These are phyloP conservation scores for Leccinum ambiguum DNA, from an alignment of 1,284 basidiomycete genomes.

Conservation along the genomic window DNA sequence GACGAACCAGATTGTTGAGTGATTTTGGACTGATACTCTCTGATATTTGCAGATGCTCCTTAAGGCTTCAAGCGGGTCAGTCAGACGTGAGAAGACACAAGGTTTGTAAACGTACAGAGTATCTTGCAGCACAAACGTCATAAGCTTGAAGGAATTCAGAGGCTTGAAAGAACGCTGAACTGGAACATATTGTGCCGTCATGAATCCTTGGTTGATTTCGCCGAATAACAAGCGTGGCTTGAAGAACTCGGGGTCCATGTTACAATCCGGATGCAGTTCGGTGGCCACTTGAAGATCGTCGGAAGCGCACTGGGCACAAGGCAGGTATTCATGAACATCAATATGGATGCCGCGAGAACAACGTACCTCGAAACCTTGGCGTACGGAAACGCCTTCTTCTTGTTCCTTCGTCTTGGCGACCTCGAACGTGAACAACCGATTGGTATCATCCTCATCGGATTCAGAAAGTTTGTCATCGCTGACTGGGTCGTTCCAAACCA, in stretches of 20 bases:
- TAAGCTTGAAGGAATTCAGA: constrained; percentile 10
- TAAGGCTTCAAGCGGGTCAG: constrained; percentile 25
- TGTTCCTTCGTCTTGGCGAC: constrained; percentile 59
- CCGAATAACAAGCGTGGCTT: constrained; percentile 34
- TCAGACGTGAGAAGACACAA: background rate
- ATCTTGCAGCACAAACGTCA: constrained; percentile 20
- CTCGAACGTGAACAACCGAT: constrained; percentile 54
- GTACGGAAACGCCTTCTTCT: constrained; percentile 46
- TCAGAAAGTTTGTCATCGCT: constrained; percentile 31
- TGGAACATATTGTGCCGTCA: constrained; percentile 31
- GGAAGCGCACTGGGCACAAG: constrained; percentile 17
- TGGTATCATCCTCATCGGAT: constrained; percentile 39
- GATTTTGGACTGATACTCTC: constrained; percentile 29
- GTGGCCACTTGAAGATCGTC: constrained; percentile 14
- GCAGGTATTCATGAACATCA: background rate
- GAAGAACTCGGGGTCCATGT: constrained; percentile 25
- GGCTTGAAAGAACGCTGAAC: constrained; percentile 14
- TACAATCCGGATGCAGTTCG: constrained; percentile 22
- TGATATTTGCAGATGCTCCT: constrained; percentile 30
- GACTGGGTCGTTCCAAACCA: constrained; percentile 41
- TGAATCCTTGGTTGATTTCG: constrained; percentile 36
- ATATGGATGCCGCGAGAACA: background rate
- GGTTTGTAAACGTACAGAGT: constrained; percentile 19
- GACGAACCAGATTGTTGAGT: constrained; percentile 32
- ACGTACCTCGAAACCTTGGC: constrained; percentile 43